Evolutionary conservation across 805 yeast genomes (phyloP).

Genomic region (Saccharomycopsis sp.): DNA sequence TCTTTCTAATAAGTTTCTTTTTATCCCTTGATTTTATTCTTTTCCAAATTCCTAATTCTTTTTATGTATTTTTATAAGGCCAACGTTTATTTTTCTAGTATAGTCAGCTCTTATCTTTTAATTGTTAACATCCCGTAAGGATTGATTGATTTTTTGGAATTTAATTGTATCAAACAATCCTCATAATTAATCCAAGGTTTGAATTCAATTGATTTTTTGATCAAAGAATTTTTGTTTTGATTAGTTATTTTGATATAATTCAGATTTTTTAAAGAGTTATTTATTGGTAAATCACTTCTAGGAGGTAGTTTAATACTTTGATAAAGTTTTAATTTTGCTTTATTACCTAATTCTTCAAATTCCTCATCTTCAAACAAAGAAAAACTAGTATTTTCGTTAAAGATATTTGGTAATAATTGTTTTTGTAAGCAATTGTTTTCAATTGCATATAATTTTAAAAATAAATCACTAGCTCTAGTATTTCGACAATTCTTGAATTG

Average conservation of each 20-base stretch:
- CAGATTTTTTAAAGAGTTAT: conserved; percentile 4
- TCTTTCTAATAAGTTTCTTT: too few species aligned
- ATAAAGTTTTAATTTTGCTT: conserved; percentile 15
- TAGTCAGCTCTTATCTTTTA: too few species aligned
- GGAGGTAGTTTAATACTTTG: conserved; percentile 16
- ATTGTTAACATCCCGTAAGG: too few species aligned
- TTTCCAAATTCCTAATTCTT: too few species aligned
- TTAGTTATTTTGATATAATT: conserved; percentile 4
- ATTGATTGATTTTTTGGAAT: too few species aligned
- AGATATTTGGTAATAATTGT: conserved; percentile 16
- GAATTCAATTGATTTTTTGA: too few species aligned
- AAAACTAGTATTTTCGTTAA: conserved; percentile 1
- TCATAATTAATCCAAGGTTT: too few species aligned
- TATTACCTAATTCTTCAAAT: conserved; percentile 9
- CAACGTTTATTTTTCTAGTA: too few species aligned
- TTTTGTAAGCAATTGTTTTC: conserved; percentile 14
- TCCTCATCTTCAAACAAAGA: conserved; percentile 5
- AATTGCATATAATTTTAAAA: conserved; percentile 17
- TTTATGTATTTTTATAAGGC: too few species aligned
- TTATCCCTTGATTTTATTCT: too few species aligned
- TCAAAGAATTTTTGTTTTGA: too few species aligned
- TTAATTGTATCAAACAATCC: too few species aligned
- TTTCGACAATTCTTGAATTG: conserved; percentile 7
- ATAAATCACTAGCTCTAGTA: conserved; percentile 12
- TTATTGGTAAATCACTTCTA: conserved; percentile 12